Evolutionary conservation across 2,329 filamentous ascomycete genomes (phyloP).

Genomic region (Ophiostoma novo-ulmi): DNA sequence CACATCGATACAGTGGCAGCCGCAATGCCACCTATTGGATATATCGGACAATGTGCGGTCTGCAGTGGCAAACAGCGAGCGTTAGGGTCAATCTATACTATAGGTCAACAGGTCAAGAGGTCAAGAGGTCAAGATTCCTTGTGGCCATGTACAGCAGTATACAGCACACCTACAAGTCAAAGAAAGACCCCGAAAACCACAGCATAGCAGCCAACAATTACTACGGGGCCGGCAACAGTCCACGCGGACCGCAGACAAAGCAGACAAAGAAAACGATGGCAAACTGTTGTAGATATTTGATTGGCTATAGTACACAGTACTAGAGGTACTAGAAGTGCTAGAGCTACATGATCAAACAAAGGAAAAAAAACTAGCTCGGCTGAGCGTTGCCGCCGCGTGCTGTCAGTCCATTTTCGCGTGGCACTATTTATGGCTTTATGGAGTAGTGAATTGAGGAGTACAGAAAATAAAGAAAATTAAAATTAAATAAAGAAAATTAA

Average conservation of each 20-base stretch:
- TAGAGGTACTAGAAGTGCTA: not conserved
- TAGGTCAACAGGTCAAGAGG: too few species aligned
- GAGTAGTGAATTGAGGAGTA: too few species aligned
- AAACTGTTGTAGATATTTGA: not conserved
- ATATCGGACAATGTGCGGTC: too few species aligned
- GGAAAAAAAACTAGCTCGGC: not conserved
- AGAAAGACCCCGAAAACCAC: not conserved
- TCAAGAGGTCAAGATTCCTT: too few species aligned
- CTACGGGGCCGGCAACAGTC: not conserved
- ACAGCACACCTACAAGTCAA: not conserved
- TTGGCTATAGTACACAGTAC: not conserved
- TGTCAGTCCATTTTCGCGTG: not conserved
- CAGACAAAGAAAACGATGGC: not conserved
- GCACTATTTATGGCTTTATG: not conserved
- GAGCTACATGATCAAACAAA: not conserved
- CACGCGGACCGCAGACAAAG: not conserved
- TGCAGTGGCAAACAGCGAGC: too few species aligned
- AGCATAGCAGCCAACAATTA: not conserved
- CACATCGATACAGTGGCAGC: too few species aligned
- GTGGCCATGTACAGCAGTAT: too few species aligned
- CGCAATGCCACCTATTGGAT: too few species aligned
- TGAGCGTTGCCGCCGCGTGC: conserved; percentile 3
- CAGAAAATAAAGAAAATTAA: not conserved
- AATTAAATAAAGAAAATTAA: not conserved
- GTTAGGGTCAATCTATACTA: too few species aligned